These are phyloP conservation scores for Metschnikowia peoriensis DNA, from an alignment of 805 yeast genomes.

Conservation along the genomic window DNA sequence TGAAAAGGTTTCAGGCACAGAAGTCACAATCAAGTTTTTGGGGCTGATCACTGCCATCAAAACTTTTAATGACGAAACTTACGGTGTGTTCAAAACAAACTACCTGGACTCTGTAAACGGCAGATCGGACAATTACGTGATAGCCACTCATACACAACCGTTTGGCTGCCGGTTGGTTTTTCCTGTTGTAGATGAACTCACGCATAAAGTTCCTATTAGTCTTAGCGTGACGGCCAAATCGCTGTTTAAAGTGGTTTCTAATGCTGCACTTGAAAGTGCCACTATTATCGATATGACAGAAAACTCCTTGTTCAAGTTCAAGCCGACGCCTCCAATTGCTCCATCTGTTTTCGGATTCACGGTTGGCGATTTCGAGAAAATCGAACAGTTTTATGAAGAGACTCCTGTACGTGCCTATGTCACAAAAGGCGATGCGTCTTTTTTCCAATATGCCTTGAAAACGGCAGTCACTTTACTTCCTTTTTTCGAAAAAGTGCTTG, in stretches of 20 bases:
- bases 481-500: constrained; percentile 43
- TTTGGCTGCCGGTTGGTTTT: constrained; percentile 58
- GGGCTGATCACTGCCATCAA: constrained; percentile 52
- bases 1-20: constrained; percentile 8
- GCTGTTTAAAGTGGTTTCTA: constrained; percentile 52
- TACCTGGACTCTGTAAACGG: constrained; percentile 53
- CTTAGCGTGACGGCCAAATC: constrained; percentile 47
- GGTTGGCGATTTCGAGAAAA: constrained; percentile 60
- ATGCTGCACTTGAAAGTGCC: constrained; percentile 33
- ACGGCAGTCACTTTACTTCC: constrained; percentile 50
- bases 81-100: constrained; percentile 68
- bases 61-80: constrained; percentile 55
- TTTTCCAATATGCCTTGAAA: constrained; percentile 51
- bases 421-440: constrained; percentile 48
- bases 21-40: constrained; percentile 36
- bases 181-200: constrained; percentile 69
- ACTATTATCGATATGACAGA: constrained; percentile 21
- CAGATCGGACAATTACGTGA: constrained; percentile 46
- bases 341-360: constrained; percentile 67
- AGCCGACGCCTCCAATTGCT: constrained; percentile 56
- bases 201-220: constrained; percentile 50
- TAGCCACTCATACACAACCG: constrained; percentile 77
- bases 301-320: constrained; percentile 41
- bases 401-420: constrained; percentile 55
- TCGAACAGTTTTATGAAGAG: constrained; percentile 17